These are phyloP conservation scores for Nannizzia gypsea DNA, from an alignment of 2,329 filamentous ascomycete genomes.

Conservation along the genomic window DNA sequence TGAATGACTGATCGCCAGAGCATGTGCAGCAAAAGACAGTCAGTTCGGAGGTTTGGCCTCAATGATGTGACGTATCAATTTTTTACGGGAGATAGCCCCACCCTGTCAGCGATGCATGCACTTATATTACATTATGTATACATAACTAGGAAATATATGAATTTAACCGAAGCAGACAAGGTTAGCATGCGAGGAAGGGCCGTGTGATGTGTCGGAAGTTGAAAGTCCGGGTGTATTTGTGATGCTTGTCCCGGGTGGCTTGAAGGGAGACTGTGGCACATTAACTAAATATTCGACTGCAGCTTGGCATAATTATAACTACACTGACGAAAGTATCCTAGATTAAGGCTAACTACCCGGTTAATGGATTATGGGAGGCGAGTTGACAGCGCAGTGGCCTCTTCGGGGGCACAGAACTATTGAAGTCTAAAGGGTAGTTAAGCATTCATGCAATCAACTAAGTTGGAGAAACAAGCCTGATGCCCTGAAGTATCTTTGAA, in stretches of 20 bases:
- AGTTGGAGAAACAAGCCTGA: too few relatives aligned
- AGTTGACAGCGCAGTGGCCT: background rate
- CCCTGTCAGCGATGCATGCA: background rate
- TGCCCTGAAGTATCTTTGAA: too few relatives aligned
- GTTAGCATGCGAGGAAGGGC: too few relatives aligned
- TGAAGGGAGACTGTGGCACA: background rate
- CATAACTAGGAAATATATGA: background rate
- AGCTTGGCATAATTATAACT: background rate
- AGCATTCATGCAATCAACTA: background rate
- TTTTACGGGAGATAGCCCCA: background rate
- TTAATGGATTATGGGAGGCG: background rate
- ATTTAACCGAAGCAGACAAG: too few relatives aligned
- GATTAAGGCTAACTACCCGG: background rate
- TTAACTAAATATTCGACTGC: background rate
- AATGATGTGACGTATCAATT: background rate
- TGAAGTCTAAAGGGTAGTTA: background rate
- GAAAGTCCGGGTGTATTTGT: background rate
- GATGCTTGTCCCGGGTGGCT: background rate
- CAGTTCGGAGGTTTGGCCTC: background rate
- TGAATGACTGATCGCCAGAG: background rate
- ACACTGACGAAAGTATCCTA: background rate
- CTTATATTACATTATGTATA: too few relatives aligned
- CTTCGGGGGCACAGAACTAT: background rate
- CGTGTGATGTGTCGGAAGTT: background rate
- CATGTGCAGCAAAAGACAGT: background rate